Evolutionary conservation across 495 filamentous ascomycete species (phyloP).

Genomic region (Penicillium salamii): DNA sequence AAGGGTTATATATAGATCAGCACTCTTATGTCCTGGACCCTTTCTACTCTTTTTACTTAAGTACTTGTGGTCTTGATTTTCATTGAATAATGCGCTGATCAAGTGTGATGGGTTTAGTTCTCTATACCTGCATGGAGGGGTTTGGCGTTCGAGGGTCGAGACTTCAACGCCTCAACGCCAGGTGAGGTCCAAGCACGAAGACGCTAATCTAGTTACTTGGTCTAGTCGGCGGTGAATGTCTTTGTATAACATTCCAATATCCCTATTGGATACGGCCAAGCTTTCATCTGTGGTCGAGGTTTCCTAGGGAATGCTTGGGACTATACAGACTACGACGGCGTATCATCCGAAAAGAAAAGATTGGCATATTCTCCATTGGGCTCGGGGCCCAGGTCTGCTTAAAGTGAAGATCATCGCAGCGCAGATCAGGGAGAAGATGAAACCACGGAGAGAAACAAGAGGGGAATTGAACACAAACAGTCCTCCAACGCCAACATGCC

Average conservation of each 20-base stretch:
- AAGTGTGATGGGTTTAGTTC: no score
- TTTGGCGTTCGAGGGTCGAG: conserved; percentile 9
- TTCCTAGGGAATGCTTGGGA: not conserved
- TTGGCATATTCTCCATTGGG: conserved; percentile 1
- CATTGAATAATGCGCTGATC: no score
- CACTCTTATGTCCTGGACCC: no score
- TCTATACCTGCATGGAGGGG: conserved; percentile 7
- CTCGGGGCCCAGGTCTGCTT: not conserved
- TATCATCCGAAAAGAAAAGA: conserved; percentile 4
- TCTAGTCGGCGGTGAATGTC: not conserved
- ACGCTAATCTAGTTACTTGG: not conserved
- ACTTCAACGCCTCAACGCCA: conserved; percentile 8
- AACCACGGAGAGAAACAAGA: conserved; percentile 15
- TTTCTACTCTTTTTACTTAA: no score
- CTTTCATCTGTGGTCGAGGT: not conserved
- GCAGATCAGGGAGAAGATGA: conserved; percentile 3
- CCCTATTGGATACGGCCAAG: not conserved
- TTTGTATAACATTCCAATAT: conserved; percentile 1
- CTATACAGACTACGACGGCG: not conserved
- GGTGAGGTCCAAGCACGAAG: conserved; percentile 7
- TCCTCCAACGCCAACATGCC: conserved; percentile 31
- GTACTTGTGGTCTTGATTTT: no score
- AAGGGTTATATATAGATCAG: conserved; percentile 19
- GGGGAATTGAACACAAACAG: conserved; percentile 22
- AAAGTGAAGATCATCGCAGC: conserved; percentile 2